Base-by-base conservation (phyloP, 495 filamentous ascomycete species). In the Parmelia sp. region DNA sequence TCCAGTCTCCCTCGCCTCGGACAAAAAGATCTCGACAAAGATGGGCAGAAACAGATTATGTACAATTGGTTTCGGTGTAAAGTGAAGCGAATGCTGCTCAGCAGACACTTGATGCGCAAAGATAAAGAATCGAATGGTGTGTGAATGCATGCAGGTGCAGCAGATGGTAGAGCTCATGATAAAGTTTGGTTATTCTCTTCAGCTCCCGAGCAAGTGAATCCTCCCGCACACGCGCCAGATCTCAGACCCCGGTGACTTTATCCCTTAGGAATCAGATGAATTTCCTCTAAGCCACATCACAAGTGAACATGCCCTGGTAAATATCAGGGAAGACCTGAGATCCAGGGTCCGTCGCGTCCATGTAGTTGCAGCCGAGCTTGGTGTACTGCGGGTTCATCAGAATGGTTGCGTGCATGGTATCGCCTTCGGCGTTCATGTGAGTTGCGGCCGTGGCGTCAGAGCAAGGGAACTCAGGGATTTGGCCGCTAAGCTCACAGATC, bases 21-120 rank as follows among this genome's bases (percentile, higher is more conserved):
- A 57, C 61, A 25, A 40, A 63, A 17, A 2, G 33, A 57, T 37
- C 39, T 57, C 51, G 35, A 31, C 53, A n/a, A 45, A 45, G 21
- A 45, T 57, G 36, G 33, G 29, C 17, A 31, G 61, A 63, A 63
- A 25, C 61, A 63, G 53, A 63, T 53, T 63, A 63, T 63, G 25
- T 63, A 63, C 61, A 63, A 49, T 27, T 35, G 36, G 21, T 45
- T 40, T 17, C 21, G 51, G 29, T 55, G n/a, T 49, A n/a, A n/a
- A 42, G 36, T 53, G 31, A 23, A 64, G 62, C 57, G 45, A 40
- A 64, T 60, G 62, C 62, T 57, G 62, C 58, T 57, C 62, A 64
- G 57, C 62, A 58, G 62, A 49, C 62, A 59, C 57, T 64, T 53
- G 56, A 60, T 64, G 62, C 35, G 37, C 59, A 15, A 64, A 64